Evolutionary conservation across 768 basidiomycete species (phyloP).

Genomic region (Leccinum uliginosum): DNA sequence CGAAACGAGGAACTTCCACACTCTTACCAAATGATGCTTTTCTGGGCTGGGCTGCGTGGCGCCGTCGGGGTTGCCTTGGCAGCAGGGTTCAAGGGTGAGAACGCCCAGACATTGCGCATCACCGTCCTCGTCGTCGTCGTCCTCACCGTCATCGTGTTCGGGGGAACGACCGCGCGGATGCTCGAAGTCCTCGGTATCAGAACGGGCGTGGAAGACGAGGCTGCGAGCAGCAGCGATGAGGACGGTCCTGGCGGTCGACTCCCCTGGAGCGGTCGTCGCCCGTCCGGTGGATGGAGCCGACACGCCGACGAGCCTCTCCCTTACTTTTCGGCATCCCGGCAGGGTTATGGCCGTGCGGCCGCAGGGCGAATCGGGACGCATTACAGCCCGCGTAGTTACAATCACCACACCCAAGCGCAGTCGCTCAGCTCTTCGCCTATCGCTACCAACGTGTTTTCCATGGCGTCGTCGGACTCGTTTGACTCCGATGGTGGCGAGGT

Average conservation of each 20-base stretch:
- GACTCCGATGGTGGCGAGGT: conserved; percentile 79
- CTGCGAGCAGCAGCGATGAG: conserved; percentile 53
- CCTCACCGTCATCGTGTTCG: conserved; percentile 89
- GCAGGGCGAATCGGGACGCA: conserved; percentile 52
- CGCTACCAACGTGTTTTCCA: conserved; percentile 48
- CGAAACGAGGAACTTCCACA: conserved; percentile 90
- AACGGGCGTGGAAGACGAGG: conserved; percentile 93
- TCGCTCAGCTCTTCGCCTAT: conserved; percentile 11
- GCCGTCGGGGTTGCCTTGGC: conserved; percentile 98
- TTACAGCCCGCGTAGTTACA: conserved; percentile 51
- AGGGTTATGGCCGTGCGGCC: conserved; percentile 27
- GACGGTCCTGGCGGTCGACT: conserved; percentile 30
- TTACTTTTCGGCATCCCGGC: conserved; percentile 28
- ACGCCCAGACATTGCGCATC: conserved; percentile 84
- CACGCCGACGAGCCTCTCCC: conserved; percentile 43
- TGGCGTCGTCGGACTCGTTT: conserved; percentile 69
- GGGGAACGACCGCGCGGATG: conserved; percentile 97
- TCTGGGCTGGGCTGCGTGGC: conserved; percentile 96
- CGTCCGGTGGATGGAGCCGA: conserved; percentile 39
- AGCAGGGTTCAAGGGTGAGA: conserved; percentile 91
- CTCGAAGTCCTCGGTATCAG: conserved; percentile 94
- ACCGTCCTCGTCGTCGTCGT: conserved; percentile 97
- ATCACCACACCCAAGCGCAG: conserved; percentile 48
- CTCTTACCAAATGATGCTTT: conserved; percentile 99
- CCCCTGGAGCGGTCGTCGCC: conserved; percentile 33